A percentile compares a stretch with the other conserved stretches of the same genome.
Evolutionary conservation across 495 filamentous ascomycete genomes (phyloP).

Genomic region (Hypoxylon perforatum): DNA sequence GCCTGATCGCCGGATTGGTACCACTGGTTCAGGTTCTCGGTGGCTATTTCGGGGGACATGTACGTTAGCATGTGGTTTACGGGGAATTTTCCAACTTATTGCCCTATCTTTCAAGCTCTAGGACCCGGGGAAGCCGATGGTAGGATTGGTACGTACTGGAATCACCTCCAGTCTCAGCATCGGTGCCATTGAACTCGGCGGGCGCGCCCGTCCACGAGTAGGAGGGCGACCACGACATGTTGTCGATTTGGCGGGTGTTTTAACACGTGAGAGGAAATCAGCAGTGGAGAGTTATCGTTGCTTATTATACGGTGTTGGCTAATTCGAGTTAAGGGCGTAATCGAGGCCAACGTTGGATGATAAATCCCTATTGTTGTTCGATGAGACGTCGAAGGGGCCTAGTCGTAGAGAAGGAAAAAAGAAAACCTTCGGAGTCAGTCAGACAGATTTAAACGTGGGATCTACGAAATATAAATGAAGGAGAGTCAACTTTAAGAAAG

Average conservation of each 20-base stretch:
- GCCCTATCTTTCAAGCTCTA: not conserved
- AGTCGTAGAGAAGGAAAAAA: not conserved
- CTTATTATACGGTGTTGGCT: not conserved
- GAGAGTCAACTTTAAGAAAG: not conserved
- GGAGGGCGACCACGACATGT: conserved; percentile 65
- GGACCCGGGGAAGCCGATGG: not conserved
- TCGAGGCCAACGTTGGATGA: too few relatives aligned
- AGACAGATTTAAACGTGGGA: conserved; percentile 10
- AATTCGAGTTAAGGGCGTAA: not conserved
- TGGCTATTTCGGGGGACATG: conserved; percentile 54
- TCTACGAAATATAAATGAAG: conserved; percentile 29
- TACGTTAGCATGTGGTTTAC: conserved; percentile 22
- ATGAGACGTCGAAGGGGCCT: not conserved
- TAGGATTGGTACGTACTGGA: conserved; percentile 70
- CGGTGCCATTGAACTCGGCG: conserved; percentile 78
- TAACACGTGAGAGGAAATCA: too few relatives aligned
- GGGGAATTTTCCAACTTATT: conserved; percentile 2
- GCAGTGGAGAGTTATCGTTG: too few relatives aligned
- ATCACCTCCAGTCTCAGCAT: conserved; percentile 77
- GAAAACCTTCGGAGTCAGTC: conserved; percentile 7
- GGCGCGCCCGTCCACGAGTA: conserved; percentile 88
- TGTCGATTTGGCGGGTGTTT: conserved; percentile 21
- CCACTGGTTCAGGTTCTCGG: conserved; percentile 91
- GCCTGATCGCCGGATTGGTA: conserved; percentile 70
- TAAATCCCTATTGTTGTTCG: too few relatives aligned